Conservation (phyloP, 148 eudicot genomes). For the Vaccinium darrowii region DNA sequence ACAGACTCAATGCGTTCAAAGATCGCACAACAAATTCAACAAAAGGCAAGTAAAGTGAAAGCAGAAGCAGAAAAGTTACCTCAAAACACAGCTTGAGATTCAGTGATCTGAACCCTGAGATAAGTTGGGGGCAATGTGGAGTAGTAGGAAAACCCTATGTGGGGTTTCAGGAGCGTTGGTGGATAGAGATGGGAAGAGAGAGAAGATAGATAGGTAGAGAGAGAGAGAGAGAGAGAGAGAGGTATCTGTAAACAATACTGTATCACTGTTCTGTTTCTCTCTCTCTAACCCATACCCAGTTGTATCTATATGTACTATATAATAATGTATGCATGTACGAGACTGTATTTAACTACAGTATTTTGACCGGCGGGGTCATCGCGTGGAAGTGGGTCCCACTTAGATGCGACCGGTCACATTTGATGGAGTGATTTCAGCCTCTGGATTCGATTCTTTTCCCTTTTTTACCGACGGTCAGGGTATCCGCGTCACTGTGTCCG, state of each 20-base stretch:
- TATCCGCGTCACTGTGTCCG: too few relatives aligned
- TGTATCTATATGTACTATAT: background rate
- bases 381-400: background rate
- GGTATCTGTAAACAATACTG: background rate
- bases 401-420: background rate
- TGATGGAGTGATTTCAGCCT: background rate
- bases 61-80: slow-evolving; percentile 14
- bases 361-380: background rate
- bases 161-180: slow-evolving; percentile 13
- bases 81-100: background rate
- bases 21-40: background rate
- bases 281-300: background rate
- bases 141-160: slow-evolving; percentile 9
- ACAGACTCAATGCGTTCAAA: background rate
- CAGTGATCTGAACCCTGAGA: slow-evolving; percentile 4
- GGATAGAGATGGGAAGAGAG: slow-evolving; percentile 1
- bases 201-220: background rate
- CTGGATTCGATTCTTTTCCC: background rate
- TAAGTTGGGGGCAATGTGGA: background rate
- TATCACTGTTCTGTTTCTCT: slow-evolving; percentile 10
- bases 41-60: background rate
- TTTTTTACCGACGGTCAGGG: too few relatives aligned
- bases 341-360: background rate
- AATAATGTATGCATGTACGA: background rate
- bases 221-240: slow-evolving; percentile 15